Conservation (phyloP, 805 yeast genomes). For the Jamesozyma jinghongensis region DNA sequence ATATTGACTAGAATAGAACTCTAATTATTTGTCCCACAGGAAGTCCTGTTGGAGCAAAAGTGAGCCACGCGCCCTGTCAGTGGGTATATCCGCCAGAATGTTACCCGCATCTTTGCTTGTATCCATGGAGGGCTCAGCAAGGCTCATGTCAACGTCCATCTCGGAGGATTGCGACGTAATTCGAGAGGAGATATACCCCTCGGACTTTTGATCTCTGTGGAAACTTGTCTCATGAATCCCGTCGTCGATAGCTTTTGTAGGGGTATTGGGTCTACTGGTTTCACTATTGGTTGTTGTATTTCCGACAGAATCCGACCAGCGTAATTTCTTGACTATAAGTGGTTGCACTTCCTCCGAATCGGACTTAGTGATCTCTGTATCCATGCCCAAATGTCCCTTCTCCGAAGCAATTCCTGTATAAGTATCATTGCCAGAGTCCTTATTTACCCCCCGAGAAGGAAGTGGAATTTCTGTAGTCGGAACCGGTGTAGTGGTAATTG, state of each 20-base stretch:
- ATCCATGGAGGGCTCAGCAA: constrained; percentile 14
- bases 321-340: constrained; percentile 1
- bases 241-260: too few relatives aligned
- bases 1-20: too few relatives aligned
- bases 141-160: constrained; percentile 16
- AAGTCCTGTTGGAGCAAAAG: not conserved
- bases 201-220: not conserved
- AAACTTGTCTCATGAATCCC: not conserved
- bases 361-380: not conserved
- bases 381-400: too few relatives aligned
- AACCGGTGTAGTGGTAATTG: too few relatives aligned
- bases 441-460: too few relatives aligned
- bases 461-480: too few relatives aligned
- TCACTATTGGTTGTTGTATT: too few relatives aligned
- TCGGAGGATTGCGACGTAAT: not conserved
- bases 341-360: not conserved
- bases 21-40: too few relatives aligned
- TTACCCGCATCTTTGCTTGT: constrained; percentile 2
- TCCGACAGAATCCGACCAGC: constrained; percentile 4
- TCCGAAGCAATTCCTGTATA: too few relatives aligned
- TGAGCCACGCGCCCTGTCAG: not conserved
- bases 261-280: too few relatives aligned
- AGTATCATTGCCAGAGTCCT: too few relatives aligned
- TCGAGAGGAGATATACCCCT: not conserved
- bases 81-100: not conserved